Base-by-base conservation (phyloP, 495 filamentous ascomycete species). In the Chaetomidium leptoderma region DNA sequence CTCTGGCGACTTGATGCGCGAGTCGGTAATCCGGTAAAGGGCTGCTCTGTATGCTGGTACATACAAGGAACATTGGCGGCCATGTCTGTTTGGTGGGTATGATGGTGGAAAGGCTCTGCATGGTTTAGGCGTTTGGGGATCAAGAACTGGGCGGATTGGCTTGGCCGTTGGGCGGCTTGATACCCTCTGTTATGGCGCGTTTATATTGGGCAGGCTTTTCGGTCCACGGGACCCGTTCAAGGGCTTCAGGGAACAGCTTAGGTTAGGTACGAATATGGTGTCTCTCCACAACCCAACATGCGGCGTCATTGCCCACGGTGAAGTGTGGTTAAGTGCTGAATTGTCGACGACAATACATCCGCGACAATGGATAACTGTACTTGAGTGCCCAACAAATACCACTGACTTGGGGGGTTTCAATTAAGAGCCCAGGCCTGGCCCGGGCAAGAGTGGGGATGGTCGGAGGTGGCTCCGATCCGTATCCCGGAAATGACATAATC, bases 1-100 rank as follows among this genome's bases (percentile, higher is more conserved):
- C 23, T 62, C 72, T 26, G 66, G 70, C 10, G 74, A 76, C 49
- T 76, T 74, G 52, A 76, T 78, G 74, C 62, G 72, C 39, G 74
- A 77, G 23, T 70, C 73, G 6, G 72, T 76, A 47, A 73, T 78
- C 50, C 76, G 76, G 26, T 78, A 37, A 70, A 19, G 45, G 35
- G 8, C 39, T 29, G 17, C 30, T 52, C 29, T 13, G n/a, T 27
- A 17, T 23, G 21, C 19, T 6, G 29, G 47, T 26, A 13, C n/a
- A 5, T n/a, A n/a, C n/a, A n/a, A n/a, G 4, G 43, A 24, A 13
- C 9, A 26, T 29, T 3, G 27, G 11, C 9, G 45, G 27, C 9
- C 3, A 43, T n/a, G 36, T 10, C 24, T 30, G 26, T 47, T 30
- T n/a, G 23, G 13, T 11, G 9, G 43, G 24, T 29, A 17, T 39